phyloP scores from a whole-genome alignment of 2,329 filamentous ascomycete genomes.

The Hymenoscyphus infarciens region DNA sequence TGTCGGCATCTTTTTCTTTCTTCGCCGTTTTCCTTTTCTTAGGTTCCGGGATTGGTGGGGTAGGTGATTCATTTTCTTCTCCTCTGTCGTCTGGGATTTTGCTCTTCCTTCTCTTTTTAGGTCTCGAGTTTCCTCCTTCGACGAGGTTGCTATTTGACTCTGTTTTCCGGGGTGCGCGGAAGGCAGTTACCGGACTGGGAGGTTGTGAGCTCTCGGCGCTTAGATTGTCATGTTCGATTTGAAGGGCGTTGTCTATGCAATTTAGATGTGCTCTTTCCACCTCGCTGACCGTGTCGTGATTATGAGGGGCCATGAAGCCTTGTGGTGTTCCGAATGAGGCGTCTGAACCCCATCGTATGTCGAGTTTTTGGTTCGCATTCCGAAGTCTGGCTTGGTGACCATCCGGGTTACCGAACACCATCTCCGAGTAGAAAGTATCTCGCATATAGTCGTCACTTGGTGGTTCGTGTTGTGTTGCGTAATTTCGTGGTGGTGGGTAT shows the following conservation, averaged over 20 bases:
- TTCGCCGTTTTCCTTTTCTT: slow-evolving; percentile 34
- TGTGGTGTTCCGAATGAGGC: slow-evolving; percentile 55
- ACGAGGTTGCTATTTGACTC: slow-evolving; percentile 21
- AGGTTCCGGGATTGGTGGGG: slow-evolving; percentile 35
- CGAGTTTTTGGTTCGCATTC: slow-evolving; percentile 33
- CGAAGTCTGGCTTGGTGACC: slow-evolving; percentile 18
- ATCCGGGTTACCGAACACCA: slow-evolving; percentile 28
- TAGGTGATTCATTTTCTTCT: slow-evolving; percentile 38
- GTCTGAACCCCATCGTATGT: slow-evolving; percentile 66
- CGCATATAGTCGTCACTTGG: slow-evolving; percentile 22
- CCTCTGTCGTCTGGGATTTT: slow-evolving; percentile 47
- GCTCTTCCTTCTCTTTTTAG: slow-evolving; percentile 54
- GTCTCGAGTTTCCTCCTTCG: slow-evolving; percentile 40
- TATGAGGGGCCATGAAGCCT: slow-evolving; percentile 55
- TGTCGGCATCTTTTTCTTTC: slow-evolving; percentile 30
- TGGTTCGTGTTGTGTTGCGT: slow-evolving; percentile 18
- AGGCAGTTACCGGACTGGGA: slow-evolving; percentile 48
- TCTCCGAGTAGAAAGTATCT: slow-evolving; percentile 27
- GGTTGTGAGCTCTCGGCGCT: slow-evolving; percentile 59
- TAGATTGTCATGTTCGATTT: slow-evolving; percentile 35
- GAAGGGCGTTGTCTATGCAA: slow-evolving; percentile 53
- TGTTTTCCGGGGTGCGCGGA: slow-evolving; percentile 14
- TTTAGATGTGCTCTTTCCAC: slow-evolving; percentile 53
- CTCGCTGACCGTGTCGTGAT: slow-evolving; percentile 56
- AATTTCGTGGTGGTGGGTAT: slow-evolving; percentile 15